phyloP scores from a whole-genome alignment of 805 yeast genomes.

The Dipodascus geniculatus region DNA sequence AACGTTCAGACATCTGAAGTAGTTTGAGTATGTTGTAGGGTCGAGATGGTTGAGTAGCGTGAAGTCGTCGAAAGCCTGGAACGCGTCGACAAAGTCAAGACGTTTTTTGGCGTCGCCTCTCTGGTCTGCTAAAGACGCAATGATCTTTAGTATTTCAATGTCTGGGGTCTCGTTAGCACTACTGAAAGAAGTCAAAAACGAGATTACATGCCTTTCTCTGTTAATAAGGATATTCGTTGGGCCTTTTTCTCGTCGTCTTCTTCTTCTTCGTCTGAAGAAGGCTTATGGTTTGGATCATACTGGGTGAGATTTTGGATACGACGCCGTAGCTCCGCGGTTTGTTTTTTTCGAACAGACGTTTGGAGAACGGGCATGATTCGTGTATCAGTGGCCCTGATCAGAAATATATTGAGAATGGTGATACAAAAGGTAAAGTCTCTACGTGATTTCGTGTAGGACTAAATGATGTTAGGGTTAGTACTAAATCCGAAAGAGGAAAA shows the following conservation, averaged over 20 bases:
- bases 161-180: no score
- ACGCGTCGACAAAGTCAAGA: slow-evolving; percentile 11
- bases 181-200: no score
- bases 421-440: no score
- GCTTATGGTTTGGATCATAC: not conserved
- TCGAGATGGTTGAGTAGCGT: slow-evolving; percentile 8
- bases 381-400: no score
- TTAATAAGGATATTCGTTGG: not conserved
- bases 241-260: not conserved
- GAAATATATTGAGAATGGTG: no score
- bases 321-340: not conserved
- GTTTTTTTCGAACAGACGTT: not conserved
- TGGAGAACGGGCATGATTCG: not conserved
- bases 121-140: slow-evolving; percentile 13
- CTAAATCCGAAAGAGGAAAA: no score
- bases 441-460: no score
- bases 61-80: slow-evolving; percentile 9
- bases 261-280: not conserved
- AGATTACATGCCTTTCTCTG: not conserved
- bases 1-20: slow-evolving; percentile 11
- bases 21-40: slow-evolving; percentile 5
- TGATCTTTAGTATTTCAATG: slow-evolving; percentile 11
- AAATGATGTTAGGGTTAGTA: no score
- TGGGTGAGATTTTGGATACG: not conserved
- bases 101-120: not conserved